phyloP scores from a whole-genome alignment of 78 protist genomes.

The Pirum gemmata region DNA sequence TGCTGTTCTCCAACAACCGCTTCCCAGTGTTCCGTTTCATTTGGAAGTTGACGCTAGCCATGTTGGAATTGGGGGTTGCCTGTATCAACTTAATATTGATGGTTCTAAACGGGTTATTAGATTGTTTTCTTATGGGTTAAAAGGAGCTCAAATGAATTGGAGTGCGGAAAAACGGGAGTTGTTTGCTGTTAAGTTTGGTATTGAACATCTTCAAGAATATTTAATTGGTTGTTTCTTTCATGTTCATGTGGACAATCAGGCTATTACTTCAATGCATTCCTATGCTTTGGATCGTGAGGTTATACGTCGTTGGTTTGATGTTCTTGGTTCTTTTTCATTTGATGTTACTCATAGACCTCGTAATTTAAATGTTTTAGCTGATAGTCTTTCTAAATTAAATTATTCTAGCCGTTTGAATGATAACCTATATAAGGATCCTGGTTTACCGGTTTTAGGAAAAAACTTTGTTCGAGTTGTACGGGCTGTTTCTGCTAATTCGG shows the following conservation, averaged over 20 bases:
- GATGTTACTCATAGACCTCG: not conserved
- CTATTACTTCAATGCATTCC: not conserved
- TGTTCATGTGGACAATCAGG: not conserved
- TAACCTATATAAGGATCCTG: too few species aligned
- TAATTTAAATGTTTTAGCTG: not conserved
- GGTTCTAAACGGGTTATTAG: not conserved
- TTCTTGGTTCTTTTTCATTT: not conserved
- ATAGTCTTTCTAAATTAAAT: not conserved
- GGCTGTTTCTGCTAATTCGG: not conserved
- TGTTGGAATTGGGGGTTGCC: not conserved
- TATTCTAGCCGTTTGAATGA: too few species aligned
- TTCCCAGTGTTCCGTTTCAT: not conserved
- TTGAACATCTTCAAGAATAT: not conserved
- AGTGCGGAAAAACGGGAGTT: not conserved
- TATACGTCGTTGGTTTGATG: not conserved
- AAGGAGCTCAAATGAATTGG: not conserved
- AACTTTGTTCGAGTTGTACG: not conserved
- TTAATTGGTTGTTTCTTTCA: not conserved
- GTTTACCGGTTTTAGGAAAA: not conserved
- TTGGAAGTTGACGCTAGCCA: not conserved
- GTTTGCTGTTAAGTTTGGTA: not conserved
- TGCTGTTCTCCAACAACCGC: not conserved
- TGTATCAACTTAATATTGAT: not conserved
- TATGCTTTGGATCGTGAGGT: not conserved
- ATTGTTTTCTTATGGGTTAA: not conserved